Conservation (phyloP, 73 alveolate genomes). For the Blepharisma stoltei region DNA sequence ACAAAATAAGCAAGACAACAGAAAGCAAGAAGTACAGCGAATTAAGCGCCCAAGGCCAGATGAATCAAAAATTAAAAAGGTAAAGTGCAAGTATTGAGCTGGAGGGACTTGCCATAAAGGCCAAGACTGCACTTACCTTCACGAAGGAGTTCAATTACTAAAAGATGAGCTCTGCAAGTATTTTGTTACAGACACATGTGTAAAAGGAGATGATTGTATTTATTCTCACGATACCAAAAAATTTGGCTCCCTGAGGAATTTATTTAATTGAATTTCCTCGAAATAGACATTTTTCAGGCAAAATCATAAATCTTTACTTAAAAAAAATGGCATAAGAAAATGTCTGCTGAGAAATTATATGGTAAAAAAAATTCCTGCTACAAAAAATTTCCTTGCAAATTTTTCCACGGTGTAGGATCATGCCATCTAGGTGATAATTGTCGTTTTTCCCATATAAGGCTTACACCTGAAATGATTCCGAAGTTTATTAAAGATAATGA, state of each 20-base stretch:
- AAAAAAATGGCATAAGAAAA: too few species aligned
- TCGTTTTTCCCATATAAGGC: slow-evolving; percentile 76
- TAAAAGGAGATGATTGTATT: slow-evolving; percentile 70
- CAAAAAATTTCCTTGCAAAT: background rate
- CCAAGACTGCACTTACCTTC: slow-evolving; percentile 25
- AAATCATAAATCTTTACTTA: too few species aligned
- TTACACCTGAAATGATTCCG: slow-evolving; percentile 55
- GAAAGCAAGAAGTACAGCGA: background rate
- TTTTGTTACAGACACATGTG: slow-evolving; percentile 69
- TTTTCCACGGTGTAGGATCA: slow-evolving; percentile 73
- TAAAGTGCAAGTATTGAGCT: slow-evolving; percentile 14
- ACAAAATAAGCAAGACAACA: too few species aligned
- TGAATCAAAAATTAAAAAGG: slow-evolving; percentile 25
- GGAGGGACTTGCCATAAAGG: slow-evolving; percentile 12
- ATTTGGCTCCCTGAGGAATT: too few species aligned
- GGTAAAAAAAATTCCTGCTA: too few species aligned
- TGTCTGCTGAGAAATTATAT: too few species aligned
- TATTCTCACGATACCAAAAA: slow-evolving; percentile 62
- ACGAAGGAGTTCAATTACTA: slow-evolving; percentile 15
- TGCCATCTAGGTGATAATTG: slow-evolving; percentile 74
- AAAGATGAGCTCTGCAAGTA: slow-evolving; percentile 74
- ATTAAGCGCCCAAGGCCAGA: slow-evolving; percentile 21
- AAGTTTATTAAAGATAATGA: slow-evolving; percentile 73
- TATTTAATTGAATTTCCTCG: too few species aligned
- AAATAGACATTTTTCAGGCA: too few species aligned